These are phyloP conservation scores for Pseudogymnoascus sp. DNA, from an alignment of 2,329 filamentous ascomycete genomes.

Conservation along the genomic window DNA sequence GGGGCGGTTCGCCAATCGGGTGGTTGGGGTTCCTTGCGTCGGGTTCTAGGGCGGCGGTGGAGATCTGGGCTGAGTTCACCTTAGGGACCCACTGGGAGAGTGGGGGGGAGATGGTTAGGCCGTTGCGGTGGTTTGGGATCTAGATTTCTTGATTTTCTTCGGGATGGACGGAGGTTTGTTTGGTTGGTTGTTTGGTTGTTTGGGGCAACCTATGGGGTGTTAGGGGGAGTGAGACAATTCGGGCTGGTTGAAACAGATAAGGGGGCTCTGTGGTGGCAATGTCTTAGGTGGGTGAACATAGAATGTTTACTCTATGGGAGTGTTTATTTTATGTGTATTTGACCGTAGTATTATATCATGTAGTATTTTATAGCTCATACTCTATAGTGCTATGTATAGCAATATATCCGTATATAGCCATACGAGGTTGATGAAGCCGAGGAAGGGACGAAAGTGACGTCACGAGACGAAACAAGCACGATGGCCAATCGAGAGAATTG, in stretches of 20 bases:
- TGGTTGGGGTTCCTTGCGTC: neutral
- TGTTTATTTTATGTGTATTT: neutral
- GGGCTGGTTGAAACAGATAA: neutral
- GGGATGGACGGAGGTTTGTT: no score
- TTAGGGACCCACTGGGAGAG: neutral
- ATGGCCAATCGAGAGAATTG: conserved; percentile 2
- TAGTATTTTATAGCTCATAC: no score
- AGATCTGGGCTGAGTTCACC: neutral
- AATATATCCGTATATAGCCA: neutral
- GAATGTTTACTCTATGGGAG: neutral
- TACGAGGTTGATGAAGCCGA: neutral
- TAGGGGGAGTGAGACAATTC: neutral
- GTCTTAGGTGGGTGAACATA: neutral
- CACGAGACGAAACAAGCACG: neutral
- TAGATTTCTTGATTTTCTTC: neutral
- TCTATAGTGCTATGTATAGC: no score
- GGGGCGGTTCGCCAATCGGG: neutral
- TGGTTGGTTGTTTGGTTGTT: neutral
- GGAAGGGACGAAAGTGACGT: neutral
- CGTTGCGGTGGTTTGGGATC: neutral
- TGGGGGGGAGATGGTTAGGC: neutral
- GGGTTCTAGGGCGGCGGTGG: neutral
- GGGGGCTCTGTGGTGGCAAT: neutral
- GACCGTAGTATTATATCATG: no score
- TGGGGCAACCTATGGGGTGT: neutral